A percentile compares a stretch with the other conserved stretches of the same genome.
These are phyloP conservation scores for Pleurotus pulmonarius DNA, from an alignment of 768 basidiomycete genomes.

Conservation along the genomic window DNA sequence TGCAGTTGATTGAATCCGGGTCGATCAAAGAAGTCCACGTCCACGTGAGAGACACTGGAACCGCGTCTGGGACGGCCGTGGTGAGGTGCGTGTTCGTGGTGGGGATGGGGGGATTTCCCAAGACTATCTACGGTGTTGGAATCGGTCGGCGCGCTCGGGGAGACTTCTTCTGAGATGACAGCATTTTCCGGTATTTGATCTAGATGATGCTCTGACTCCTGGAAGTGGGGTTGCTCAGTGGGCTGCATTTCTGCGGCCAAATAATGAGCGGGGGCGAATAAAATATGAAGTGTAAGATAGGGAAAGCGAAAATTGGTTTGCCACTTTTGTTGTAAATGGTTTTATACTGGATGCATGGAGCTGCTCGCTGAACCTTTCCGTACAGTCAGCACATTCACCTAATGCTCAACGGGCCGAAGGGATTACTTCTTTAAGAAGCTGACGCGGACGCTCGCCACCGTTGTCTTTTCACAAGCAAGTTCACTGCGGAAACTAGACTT, in stretches of 20 bases:
- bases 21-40: conserved; percentile 45
- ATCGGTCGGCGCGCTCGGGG: not conserved
- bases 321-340: not conserved
- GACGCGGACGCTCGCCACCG: not conserved
- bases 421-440: not conserved
- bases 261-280: not conserved
- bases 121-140: not conserved
- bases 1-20: conserved; percentile 30
- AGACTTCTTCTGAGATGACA: not conserved
- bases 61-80: not conserved
- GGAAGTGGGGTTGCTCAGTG: not conserved
- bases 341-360: not conserved
- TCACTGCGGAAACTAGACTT: no score
- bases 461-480: no score
- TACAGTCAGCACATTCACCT: not conserved
- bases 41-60: conserved; percentile 25
- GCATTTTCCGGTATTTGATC: not conserved
- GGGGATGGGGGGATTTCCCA: not conserved
- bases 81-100: not conserved
- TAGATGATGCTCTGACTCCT: not conserved
- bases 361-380: not conserved
- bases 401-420: not conserved
- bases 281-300: not conserved
- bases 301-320: not conserved
- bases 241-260: not conserved